phyloP scores from a whole-genome alignment of 805 yeast genomes.

The Ogataea henricii region DNA sequence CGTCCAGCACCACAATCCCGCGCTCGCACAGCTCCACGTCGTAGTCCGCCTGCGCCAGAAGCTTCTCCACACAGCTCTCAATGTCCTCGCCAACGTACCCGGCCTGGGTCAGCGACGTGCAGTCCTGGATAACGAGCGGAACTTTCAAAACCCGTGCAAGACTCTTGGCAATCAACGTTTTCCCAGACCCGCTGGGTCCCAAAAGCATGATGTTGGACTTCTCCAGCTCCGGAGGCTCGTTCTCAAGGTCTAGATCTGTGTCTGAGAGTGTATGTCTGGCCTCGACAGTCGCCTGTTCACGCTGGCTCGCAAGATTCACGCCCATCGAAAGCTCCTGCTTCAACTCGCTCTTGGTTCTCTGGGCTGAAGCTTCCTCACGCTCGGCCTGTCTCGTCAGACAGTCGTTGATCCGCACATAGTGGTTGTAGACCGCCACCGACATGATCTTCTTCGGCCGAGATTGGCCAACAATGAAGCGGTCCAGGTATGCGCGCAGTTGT shows the following conservation, averaged over 20 bases:
- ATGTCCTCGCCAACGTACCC: slow-evolving; percentile 69
- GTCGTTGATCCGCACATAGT: slow-evolving; percentile 51
- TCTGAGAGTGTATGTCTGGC: slow-evolving; percentile 1
- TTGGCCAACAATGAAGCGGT: slow-evolving; percentile 58
- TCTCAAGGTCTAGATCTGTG: slow-evolving; percentile 30
- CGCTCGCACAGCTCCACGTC: slow-evolving; percentile 54
- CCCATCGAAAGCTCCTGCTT: slow-evolving; percentile 14
- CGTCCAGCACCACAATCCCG: slow-evolving; percentile 63
- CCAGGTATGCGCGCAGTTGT: slow-evolving; percentile 45
- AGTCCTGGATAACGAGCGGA: slow-evolving; percentile 61
- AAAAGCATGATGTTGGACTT: slow-evolving; percentile 57
- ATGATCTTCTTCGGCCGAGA: slow-evolving; percentile 56
- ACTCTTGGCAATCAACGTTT: slow-evolving; percentile 57
- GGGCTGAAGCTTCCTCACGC: slow-evolving; percentile 7
- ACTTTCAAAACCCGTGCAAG: slow-evolving; percentile 53
- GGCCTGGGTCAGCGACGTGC: slow-evolving; percentile 64
- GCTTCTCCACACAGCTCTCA: slow-evolving; percentile 55
- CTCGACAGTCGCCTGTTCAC: background rate
- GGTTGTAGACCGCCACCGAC: slow-evolving; percentile 63
- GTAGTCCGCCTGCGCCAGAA: slow-evolving; percentile 50
- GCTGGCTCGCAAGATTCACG: slow-evolving; percentile 5
- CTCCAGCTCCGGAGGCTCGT: slow-evolving; percentile 47
- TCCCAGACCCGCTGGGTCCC: slow-evolving; percentile 67
- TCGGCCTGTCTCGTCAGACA: slow-evolving; percentile 17
- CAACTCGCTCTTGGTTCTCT: slow-evolving; percentile 6